These are phyloP conservation scores for Cucumis hystrix DNA, from an alignment of 306 rosid species.

Conservation along the genomic window DNA sequence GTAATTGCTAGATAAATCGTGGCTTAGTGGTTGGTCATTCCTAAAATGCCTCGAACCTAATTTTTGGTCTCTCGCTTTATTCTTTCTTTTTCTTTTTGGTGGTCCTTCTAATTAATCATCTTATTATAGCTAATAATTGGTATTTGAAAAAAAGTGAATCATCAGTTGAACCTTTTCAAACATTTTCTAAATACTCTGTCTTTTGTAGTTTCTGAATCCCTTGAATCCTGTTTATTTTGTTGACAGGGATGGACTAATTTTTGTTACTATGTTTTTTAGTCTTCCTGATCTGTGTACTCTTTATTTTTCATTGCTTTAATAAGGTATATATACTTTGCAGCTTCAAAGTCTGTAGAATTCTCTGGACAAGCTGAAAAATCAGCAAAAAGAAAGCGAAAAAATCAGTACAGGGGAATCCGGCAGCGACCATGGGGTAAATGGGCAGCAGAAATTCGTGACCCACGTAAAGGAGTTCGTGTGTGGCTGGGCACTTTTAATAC, in stretches of 20 bases:
- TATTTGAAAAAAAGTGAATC: not conserved
- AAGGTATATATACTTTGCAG: constrained; percentile 22
- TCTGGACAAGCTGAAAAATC: constrained; percentile 53
- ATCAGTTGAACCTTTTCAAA: not conserved
- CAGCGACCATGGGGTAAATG: constrained; percentile 99
- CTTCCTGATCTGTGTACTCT: not conserved
- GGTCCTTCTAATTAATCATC: not conserved
- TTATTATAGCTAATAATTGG: not conserved
- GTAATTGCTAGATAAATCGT: not conserved
- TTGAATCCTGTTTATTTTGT: not conserved
- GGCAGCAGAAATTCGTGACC: constrained; percentile 99
- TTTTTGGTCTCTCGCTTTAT: not conserved
- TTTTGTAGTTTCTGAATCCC: not conserved
- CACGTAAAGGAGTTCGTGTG: constrained; percentile 96
- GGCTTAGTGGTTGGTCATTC: not conserved
- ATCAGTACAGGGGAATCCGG: constrained; percentile 85
- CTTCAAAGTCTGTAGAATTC: constrained; percentile 40
- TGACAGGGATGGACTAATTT: not conserved
- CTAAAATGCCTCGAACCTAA: not conserved
- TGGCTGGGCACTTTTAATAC: constrained; percentile 99
- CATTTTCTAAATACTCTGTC: not conserved
- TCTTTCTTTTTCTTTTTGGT: not conserved
- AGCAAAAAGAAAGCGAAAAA: constrained; percentile 74
- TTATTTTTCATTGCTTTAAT: not conserved
- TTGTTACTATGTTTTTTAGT: not conserved